A percentile compares a stretch with the other conserved stretches of the same genome.
phyloP scores from a whole-genome alignment of 192 early-diverging fungal genomes.

The Linnemannia exigua region DNA sequence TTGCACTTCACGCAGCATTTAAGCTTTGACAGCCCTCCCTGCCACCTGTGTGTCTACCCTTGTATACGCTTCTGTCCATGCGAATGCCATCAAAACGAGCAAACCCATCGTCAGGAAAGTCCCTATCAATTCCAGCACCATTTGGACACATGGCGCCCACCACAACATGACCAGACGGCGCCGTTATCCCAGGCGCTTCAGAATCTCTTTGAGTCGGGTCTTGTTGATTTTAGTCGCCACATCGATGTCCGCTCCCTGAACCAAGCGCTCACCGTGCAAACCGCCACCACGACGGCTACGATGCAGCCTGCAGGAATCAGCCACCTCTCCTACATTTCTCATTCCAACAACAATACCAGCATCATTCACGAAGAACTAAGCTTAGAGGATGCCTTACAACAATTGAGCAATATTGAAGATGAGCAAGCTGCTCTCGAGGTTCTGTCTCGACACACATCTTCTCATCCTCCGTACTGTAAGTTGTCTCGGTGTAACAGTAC shows the following conservation, averaged over 20 bases:
- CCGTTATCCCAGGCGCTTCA: conserved; percentile 30
- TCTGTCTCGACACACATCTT: not conserved
- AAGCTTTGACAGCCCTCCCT: conserved; percentile 32
- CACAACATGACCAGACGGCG: not conserved
- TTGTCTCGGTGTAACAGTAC: not conserved
- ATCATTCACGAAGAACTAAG: not conserved
- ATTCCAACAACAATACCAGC: not conserved
- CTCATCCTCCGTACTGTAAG: not conserved
- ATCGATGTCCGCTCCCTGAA: conserved; percentile 26
- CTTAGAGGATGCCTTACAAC: conserved; percentile 9
- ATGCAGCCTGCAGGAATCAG: not conserved
- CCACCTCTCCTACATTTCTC: not conserved
- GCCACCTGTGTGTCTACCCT: conserved; percentile 37
- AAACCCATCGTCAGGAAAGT: not conserved
- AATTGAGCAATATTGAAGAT: conserved; percentile 10
- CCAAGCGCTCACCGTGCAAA: not conserved
- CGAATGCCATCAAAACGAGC: conserved; percentile 42
- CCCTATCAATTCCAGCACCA: not conserved
- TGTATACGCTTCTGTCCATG: conserved; percentile 25
- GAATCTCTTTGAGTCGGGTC: conserved; percentile 27
- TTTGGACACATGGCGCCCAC: too few relatives aligned
- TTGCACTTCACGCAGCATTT: conserved; percentile 22
- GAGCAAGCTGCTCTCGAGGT: not conserved
- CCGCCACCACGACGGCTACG: not conserved
- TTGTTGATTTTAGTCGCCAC: conserved; percentile 38